phyloP scores from a whole-genome alignment of 805 yeast species.

The Hemisphaericaspora nanyangensis region DNA sequence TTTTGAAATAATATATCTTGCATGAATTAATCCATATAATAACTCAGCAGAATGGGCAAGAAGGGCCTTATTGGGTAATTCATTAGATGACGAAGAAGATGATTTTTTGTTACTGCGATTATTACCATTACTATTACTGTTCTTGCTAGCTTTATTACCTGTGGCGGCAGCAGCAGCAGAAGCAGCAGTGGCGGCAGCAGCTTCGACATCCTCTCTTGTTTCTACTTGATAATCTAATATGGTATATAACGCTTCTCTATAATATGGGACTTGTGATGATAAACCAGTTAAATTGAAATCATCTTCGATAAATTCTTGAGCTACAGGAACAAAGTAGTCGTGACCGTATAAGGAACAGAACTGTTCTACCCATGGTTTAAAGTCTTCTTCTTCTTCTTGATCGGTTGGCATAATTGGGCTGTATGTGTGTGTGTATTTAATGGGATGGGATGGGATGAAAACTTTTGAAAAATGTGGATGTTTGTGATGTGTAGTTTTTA shows the following conservation, averaged over 20 bases:
- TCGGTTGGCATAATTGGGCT: constrained; percentile 32
- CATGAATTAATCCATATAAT: constrained; percentile 90
- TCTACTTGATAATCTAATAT: constrained; percentile 78
- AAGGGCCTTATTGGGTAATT: constrained; percentile 65
- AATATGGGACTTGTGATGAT: constrained; percentile 79
- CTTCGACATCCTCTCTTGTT: constrained; percentile 34
- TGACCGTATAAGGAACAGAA: constrained; percentile 78
- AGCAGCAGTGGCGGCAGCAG: constrained; percentile 1
- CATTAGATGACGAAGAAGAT: constrained; percentile 13
- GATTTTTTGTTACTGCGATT: constrained; percentile 4
- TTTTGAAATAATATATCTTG: constrained; percentile 82
- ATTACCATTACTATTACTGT: neutral
- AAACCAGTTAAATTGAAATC: constrained; percentile 94
- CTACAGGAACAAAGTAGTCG: constrained; percentile 88
- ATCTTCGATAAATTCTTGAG: constrained; percentile 91
- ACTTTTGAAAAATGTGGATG: neutral
- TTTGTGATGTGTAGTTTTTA: too few relatives aligned
- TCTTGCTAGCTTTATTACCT: neutral
- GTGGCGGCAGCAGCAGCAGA: neutral
- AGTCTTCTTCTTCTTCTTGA: constrained; percentile 54
- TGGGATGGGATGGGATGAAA: neutral
- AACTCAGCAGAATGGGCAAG: constrained; percentile 89
- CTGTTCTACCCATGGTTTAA: constrained; percentile 78
- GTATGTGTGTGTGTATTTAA: neutral
- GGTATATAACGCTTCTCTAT: constrained; percentile 86